Percentiles rank a stretch among this genome's conserved stretches.
These are phyloP conservation scores for Pleomassaria siparia DNA, from an alignment of 2,329 filamentous ascomycete species.

Conservation along the genomic window DNA sequence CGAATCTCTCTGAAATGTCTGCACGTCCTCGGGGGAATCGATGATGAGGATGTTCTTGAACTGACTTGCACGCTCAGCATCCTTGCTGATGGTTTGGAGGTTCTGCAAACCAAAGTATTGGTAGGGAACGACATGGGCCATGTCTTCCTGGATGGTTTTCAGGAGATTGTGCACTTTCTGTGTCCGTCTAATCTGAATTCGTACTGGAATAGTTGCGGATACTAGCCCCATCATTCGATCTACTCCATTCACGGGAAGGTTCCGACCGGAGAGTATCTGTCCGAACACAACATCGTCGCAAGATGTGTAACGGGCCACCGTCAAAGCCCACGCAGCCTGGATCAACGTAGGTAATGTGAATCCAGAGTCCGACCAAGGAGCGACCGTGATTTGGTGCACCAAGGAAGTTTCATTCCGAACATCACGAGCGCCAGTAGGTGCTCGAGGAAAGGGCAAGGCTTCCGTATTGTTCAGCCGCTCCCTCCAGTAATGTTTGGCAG, in stretches of 20 bases:
- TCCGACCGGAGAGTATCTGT: constrained; percentile 15
- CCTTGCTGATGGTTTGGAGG: constrained; percentile 31
- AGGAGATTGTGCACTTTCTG: constrained; percentile 14
- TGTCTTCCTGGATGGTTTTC: constrained; percentile 14
- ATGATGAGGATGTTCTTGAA: constrained; percentile 48
- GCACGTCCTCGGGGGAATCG: constrained; percentile 14
- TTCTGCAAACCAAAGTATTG: constrained; percentile 46
- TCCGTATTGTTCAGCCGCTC: too few relatives aligned
- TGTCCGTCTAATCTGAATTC: constrained; percentile 31
- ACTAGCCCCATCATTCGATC: constrained; percentile 39
- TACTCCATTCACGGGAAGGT: constrained; percentile 22
- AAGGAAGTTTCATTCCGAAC: too few relatives aligned
- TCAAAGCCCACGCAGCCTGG: constrained; percentile 27
- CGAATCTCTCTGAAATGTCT: too few relatives aligned
- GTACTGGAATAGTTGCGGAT: constrained; percentile 42
- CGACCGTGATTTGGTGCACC: too few relatives aligned
- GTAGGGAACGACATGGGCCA: constrained; percentile 14
- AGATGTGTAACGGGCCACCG: constrained; percentile 15
- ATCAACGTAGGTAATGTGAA: constrained; percentile 18
- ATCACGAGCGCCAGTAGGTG: too few relatives aligned
- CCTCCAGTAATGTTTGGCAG: too few relatives aligned
- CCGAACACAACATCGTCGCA: constrained; percentile 25
- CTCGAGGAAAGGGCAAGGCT: too few relatives aligned
- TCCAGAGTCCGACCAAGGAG: not conserved
- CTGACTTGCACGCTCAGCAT: constrained; percentile 41